Evolutionary conservation across 2,329 filamentous ascomycete species (phyloP).

Genomic region (Hymenoscyphus fraxineus): DNA sequence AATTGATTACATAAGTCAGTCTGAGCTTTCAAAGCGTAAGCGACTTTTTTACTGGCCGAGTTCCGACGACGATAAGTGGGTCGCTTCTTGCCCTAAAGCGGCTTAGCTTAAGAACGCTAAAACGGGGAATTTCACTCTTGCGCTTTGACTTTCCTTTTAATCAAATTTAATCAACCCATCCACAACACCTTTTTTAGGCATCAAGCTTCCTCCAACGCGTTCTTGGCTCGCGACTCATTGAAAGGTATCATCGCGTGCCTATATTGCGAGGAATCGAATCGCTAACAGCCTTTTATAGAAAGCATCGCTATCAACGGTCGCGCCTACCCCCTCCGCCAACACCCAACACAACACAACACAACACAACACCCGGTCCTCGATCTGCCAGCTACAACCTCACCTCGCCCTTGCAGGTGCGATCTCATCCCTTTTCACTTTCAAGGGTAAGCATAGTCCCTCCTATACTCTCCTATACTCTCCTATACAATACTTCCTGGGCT

Average conservation of each 20-base stretch:
- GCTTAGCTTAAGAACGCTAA: background rate
- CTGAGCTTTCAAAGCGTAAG: background rate
- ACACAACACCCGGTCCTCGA: background rate
- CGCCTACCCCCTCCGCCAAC: background rate
- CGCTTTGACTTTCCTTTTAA: slow-evolving; percentile 1
- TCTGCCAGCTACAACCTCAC: background rate
- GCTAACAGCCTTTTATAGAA: background rate
- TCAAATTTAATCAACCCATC: background rate
- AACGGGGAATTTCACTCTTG: background rate
- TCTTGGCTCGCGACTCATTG: background rate
- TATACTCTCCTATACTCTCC: background rate
- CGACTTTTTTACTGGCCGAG: background rate
- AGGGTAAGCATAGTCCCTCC: background rate
- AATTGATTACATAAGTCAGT: background rate
- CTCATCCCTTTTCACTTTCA: slow-evolving; percentile 1
- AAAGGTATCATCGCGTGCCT: background rate
- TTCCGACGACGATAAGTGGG: background rate
- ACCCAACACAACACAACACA: background rate
- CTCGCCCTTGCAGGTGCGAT: background rate
- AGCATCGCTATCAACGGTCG: background rate
- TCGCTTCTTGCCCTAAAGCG: background rate
- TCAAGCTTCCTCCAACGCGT: background rate
- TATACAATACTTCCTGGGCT: background rate
- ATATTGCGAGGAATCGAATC: background rate
- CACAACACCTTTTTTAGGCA: background rate